A percentile compares a stretch with the other conserved stretches of the same genome.
phyloP scores from a whole-genome alignment of 2,329 filamentous ascomycete genomes.

The Pestalotiopsis sp. region DNA sequence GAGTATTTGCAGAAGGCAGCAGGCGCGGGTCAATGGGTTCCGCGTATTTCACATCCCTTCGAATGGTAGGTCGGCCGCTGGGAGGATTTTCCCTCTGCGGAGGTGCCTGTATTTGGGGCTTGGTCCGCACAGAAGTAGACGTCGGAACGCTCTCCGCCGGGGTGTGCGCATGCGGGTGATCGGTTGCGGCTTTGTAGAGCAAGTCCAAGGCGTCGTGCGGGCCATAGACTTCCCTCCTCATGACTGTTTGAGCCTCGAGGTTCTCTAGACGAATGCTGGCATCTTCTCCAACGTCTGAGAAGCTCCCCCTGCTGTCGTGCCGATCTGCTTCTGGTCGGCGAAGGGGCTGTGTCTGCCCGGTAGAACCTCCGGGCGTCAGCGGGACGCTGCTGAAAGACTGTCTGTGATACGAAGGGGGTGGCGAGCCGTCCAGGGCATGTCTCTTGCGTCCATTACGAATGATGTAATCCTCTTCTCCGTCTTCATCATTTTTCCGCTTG shows the following conservation, averaged over 20 bases:
- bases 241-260: conserved; percentile 64
- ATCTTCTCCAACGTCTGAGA: conserved; percentile 47
- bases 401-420: conserved; percentile 45
- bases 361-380: conserved; percentile 66
- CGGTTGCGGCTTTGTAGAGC: conserved; percentile 82
- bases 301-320: conserved; percentile 35
- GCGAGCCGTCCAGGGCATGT: conserved; percentile 50
- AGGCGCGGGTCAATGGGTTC: conserved; percentile 35
- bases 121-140: conserved; percentile 20
- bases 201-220: conserved; percentile 92
- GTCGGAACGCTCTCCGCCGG: conserved; percentile 26
- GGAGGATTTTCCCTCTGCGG: conserved; percentile 21
- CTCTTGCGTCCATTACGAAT: conserved; percentile 75
- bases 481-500: conserved; percentile 79
- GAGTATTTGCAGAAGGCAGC: conserved; percentile 20
- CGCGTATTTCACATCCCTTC: conserved; percentile 26
- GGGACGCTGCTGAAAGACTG: conserved; percentile 57
- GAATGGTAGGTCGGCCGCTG: conserved; percentile 14
- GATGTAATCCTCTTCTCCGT: conserved; percentile 67
- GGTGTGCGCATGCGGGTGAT: conserved; percentile 39
- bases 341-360: conserved; percentile 68
- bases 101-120: conserved; percentile 23
- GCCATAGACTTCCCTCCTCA: conserved; percentile 78
- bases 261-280: conserved; percentile 66
- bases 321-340: conserved; percentile 56